Percentiles rank a stretch among this genome's conserved stretches.
Conservation (phyloP, 78 protist species). For the Bigelowiella natans region DNA sequence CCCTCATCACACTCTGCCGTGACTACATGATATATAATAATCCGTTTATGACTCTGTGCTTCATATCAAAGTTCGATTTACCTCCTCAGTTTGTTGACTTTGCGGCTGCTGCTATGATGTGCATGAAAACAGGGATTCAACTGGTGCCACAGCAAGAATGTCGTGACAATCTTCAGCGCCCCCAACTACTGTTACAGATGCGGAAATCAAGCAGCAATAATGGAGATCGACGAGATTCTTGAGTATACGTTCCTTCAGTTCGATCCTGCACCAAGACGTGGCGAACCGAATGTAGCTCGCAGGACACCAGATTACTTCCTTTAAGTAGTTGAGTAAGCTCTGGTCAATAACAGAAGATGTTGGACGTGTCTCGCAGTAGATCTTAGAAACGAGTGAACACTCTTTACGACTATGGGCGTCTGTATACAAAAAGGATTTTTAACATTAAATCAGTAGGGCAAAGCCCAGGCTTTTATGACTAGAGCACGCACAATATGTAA, state of each 20-base stretch:
- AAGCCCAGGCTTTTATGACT: too few species aligned
- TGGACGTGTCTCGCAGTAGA: background rate
- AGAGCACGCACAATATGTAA: too few species aligned
- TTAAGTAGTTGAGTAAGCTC: conserved; percentile 4
- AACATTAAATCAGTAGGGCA: background rate
- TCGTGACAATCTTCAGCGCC: conserved; percentile 90
- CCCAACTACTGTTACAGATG: conserved; percentile 97
- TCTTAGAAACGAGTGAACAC: background rate
- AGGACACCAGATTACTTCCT: conserved; percentile 91
- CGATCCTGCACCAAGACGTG: conserved; percentile 94
- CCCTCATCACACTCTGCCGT: too few species aligned
- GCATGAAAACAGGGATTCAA: conserved; percentile 65
- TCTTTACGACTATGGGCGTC: background rate
- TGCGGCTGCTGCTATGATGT: too few species aligned
- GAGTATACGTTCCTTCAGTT: conserved; percentile 67
- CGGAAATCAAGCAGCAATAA: conserved; percentile 73
- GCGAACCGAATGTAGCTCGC: conserved; percentile 89
- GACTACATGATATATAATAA: too few species aligned
- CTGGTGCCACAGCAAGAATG: conserved; percentile 79
- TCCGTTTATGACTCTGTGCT: too few species aligned
- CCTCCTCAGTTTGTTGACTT: too few species aligned
- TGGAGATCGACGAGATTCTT: conserved; percentile 49
- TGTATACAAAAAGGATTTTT: background rate
- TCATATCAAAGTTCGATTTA: too few species aligned
- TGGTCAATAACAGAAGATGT: background rate